phyloP scores from a whole-genome alignment of 192 early-diverging fungal genomes.

The Gonapodya sp. region DNA sequence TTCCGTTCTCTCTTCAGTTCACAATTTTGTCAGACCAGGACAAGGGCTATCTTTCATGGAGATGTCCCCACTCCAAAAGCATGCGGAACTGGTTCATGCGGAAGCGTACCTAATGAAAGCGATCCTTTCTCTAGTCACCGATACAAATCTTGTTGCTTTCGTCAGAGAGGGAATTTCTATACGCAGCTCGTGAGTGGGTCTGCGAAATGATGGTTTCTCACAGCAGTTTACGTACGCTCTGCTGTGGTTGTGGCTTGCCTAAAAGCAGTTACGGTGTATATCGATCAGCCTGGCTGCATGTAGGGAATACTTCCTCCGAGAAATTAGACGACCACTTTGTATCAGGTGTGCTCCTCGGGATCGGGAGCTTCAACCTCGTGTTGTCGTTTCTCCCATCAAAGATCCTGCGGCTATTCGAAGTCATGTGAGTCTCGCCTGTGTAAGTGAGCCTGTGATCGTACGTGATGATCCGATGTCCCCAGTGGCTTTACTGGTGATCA shows the following conservation, averaged over 20 bases:
- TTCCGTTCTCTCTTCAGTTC: background rate
- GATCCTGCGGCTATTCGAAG: slow-evolving; percentile 64
- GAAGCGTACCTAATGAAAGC: slow-evolving; percentile 67
- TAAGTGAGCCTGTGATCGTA: too few relatives aligned
- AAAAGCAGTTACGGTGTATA: background rate
- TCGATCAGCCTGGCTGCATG: background rate
- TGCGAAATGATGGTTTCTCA: slow-evolving; percentile 36
- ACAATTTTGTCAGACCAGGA: background rate
- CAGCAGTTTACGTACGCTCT: slow-evolving; percentile 8
- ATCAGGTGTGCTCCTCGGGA: slow-evolving; percentile 65
- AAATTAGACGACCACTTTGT: slow-evolving; percentile 72
- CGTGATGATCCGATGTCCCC: too few relatives aligned
- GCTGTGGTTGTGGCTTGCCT: too few relatives aligned
- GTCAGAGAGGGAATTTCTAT: slow-evolving; percentile 71
- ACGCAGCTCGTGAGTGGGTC: slow-evolving; percentile 50
- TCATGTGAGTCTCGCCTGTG: slow-evolving; percentile 45
- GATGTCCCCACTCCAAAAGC: slow-evolving; percentile 27
- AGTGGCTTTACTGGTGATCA: slow-evolving; percentile 68
- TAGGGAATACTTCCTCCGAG: slow-evolving; percentile 33
- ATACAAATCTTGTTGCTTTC: slow-evolving; percentile 64
- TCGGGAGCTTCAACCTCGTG: slow-evolving; percentile 69
- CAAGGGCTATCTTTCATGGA: background rate
- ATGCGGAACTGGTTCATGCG: slow-evolving; percentile 68
- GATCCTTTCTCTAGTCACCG: slow-evolving; percentile 59
- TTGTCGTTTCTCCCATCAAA: slow-evolving; percentile 64